A percentile compares a stretch with the other conserved stretches of the same genome.
Evolutionary conservation across 495 filamentous ascomycete genomes (phyloP).

Genomic region (Podospora anserina): DNA sequence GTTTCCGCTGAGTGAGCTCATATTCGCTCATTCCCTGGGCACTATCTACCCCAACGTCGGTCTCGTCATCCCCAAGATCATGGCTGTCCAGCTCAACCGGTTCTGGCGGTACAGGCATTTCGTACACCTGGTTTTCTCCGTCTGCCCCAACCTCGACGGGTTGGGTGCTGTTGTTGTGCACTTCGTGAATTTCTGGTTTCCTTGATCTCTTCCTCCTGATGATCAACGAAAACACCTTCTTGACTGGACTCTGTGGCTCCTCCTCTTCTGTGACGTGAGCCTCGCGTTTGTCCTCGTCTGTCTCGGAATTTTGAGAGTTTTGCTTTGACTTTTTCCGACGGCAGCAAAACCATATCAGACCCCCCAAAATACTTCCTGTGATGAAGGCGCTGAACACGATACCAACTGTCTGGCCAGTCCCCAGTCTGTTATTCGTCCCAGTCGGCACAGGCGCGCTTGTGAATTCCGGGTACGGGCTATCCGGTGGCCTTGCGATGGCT

Average conservation of each 20-base stretch:
- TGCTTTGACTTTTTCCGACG: constrained; percentile 31
- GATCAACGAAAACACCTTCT: constrained; percentile 35
- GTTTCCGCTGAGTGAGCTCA: constrained; percentile 43
- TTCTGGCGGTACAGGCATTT: constrained; percentile 45
- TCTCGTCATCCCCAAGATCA: constrained; percentile 34
- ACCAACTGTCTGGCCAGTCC: constrained; percentile 36
- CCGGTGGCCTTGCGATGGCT: constrained; percentile 43
- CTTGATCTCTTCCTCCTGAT: constrained; percentile 31
- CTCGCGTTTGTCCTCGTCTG: constrained; percentile 31
- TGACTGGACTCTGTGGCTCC: constrained; percentile 30
- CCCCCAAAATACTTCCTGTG: constrained; percentile 40
- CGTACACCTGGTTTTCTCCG: constrained; percentile 46
- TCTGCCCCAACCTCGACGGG: constrained; percentile 48
- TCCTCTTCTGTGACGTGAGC: constrained; percentile 20
- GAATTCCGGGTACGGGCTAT: constrained; percentile 45
- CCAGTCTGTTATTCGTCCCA: constrained; percentile 40
- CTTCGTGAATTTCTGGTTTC: constrained; percentile 19
- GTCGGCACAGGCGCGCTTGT: constrained; percentile 13
- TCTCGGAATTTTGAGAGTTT: constrained; percentile 20
- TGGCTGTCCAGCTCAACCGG: constrained; percentile 51
- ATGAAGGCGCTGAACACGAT: constrained; percentile 45
- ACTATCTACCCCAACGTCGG: constrained; percentile 34
- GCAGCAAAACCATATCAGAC: constrained; percentile 35
- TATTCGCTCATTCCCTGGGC: constrained; percentile 38
- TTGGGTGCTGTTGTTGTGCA: constrained; percentile 23